phyloP scores from a whole-genome alignment of 768 basidiomycete genomes.

The Fibroporia radiculosa region DNA sequence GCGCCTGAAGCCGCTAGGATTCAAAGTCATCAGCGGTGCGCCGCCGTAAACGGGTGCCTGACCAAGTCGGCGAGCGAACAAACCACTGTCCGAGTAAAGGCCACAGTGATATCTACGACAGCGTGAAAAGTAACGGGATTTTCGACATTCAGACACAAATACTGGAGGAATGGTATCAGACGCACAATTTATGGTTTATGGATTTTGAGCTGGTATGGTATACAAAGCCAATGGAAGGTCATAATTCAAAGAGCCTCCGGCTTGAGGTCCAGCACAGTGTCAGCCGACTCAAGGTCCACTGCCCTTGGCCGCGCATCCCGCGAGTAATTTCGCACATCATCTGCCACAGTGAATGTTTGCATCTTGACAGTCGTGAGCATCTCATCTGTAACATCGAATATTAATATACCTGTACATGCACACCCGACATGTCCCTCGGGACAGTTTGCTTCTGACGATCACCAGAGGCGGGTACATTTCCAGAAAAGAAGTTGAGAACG shows the following conservation, averaged over 20 bases:
- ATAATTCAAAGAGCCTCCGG: constrained; percentile 11
- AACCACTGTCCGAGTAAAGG: too few species aligned
- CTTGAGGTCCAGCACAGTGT: constrained; percentile 8
- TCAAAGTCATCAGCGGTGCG: too few species aligned
- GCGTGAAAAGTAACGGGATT: too few species aligned
- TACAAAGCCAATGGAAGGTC: too few species aligned
- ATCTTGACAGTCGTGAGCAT: constrained; percentile 36
- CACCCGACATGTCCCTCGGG: constrained; percentile 34
- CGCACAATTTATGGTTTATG: too few species aligned
- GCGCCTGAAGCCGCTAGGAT: too few species aligned
- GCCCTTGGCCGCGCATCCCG: constrained; percentile 14
- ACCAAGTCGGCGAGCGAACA: too few species aligned
- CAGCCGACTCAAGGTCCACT: constrained; percentile 57
- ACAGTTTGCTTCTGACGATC: constrained; percentile 37
- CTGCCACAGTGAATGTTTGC: constrained; percentile 42
- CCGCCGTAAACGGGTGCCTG: too few species aligned
- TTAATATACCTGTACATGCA: constrained; percentile 46
- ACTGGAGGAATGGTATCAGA: too few species aligned
- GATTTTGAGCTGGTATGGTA: too few species aligned
- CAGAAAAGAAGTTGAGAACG: not conserved
- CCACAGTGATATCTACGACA: too few species aligned
- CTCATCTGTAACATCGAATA: not conserved
- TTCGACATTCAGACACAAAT: too few species aligned
- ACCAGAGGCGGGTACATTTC: constrained; percentile 20
- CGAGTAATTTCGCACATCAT: constrained; percentile 29